A percentile compares a stretch with the other conserved stretches of the same genome.
These are phyloP conservation scores for Pterulicium gracile DNA, from an alignment of 1,284 basidiomycete genomes.

Conservation along the genomic window DNA sequence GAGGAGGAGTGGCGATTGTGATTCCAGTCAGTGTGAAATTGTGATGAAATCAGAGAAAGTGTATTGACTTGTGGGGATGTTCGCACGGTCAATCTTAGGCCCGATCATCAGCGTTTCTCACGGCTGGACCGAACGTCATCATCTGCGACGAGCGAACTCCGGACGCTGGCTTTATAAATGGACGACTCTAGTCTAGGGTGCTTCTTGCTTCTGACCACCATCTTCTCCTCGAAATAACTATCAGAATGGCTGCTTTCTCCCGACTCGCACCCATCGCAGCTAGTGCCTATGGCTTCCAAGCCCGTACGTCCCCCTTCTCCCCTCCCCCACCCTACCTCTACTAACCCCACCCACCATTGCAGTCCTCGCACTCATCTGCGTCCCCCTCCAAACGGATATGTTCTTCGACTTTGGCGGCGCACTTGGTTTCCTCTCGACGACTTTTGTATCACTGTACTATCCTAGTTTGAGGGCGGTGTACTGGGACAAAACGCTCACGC, in stretches of 20 bases:
- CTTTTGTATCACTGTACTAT: constrained; percentile 53
- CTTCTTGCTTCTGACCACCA: neutral
- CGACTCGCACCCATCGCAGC: constrained; percentile 23
- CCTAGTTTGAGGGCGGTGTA: constrained; percentile 39
- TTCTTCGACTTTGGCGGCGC: constrained; percentile 53
- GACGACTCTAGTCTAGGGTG: too few relatives aligned
- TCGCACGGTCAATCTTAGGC: neutral
- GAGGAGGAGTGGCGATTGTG: neutral
- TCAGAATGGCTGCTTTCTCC: constrained; percentile 26
- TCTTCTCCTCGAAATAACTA: neutral
- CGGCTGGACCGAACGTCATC: too few relatives aligned
- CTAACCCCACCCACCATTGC: too few relatives aligned
- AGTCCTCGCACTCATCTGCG: constrained; percentile 44
- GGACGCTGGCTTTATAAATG: too few relatives aligned
- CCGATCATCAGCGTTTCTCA: neutral
- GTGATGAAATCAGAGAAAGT: neutral
- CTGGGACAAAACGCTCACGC: constrained; percentile 23
- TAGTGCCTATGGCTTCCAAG: constrained; percentile 28
- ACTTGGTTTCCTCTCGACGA: constrained; percentile 57
- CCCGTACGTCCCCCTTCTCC: constrained; percentile 16
- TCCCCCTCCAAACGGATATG: constrained; percentile 45
- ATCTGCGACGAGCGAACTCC: too few relatives aligned
- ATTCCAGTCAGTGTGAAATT: neutral
- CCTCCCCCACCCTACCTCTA: too few relatives aligned
- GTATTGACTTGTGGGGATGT: neutral